Evolutionary conservation across 2,329 filamentous ascomycete species (phyloP).

Genomic region (Pseudocercospora fijiensis): DNA sequence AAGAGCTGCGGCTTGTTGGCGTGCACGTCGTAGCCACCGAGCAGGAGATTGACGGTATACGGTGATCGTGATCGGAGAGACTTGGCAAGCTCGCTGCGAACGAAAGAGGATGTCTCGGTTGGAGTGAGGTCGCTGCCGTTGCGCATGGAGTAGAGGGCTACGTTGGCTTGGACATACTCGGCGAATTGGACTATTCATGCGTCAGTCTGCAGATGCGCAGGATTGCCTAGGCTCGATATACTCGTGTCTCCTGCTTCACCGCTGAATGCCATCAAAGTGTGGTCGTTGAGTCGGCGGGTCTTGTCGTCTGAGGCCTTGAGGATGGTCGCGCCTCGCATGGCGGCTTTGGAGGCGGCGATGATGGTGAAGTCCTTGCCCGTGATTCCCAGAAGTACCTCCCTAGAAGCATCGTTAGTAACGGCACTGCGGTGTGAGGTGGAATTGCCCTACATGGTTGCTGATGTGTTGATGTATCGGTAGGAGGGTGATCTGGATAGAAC

Average conservation of each 20-base stretch:
- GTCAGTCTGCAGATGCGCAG: conserved; percentile 1
- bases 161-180: conserved; percentile 98
- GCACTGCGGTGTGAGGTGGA: neutral
- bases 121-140: conserved; percentile 92
- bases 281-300: conserved; percentile 86
- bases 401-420: conserved; percentile 41
- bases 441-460: conserved; percentile 26
- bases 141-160: conserved; percentile 97
- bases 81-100: conserved; percentile 87
- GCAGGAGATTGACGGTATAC: conserved; percentile 93
- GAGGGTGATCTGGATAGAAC: conserved; percentile 16
- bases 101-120: conserved; percentile 84
- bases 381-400: conserved; percentile 97
- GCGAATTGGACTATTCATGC: conserved; percentile 81
- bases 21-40: conserved; percentile 91
- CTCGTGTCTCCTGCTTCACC: conserved; percentile 95
- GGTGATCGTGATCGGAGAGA: conserved; percentile 89
- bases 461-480: conserved; percentile 7
- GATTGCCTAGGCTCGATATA: conserved; percentile 44
- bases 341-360: conserved; percentile 94
- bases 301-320: conserved; percentile 96
- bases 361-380: conserved; percentile 99
- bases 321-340: conserved; percentile 95
- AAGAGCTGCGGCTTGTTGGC: conserved; percentile 54
- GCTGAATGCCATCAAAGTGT: conserved; percentile 91